Base-by-base conservation (phyloP, 2,329 filamentous ascomycete genomes). In the Fusarium illudens region DNA sequence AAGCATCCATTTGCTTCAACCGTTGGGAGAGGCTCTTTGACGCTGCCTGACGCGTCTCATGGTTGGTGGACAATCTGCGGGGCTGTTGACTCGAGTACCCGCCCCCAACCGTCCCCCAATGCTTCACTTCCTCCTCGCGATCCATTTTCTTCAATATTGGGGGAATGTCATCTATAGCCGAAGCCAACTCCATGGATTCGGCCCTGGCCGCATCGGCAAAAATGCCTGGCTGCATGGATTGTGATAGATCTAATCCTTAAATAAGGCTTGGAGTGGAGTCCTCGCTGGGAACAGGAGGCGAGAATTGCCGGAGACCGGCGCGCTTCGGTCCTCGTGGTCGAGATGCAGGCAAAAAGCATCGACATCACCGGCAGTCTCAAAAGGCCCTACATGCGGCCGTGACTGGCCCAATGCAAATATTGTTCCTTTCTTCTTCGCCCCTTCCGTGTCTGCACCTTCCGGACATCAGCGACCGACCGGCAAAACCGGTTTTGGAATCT, bases 1-100 rank as follows among this genome's bases (percentile, higher is more conserved):
- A 44, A 25, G 39, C n/a, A 42, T n/a, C 27, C 22, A n/a, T n/a
- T n/a, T n/a, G n/a, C 22, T 44, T 27, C 39, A 44, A 44, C 39
- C 39, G 39, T 44, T 44, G 39, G 39, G 39, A 44, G 58, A 68
- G 65, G 62, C 65, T 68, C 65, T 46, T 29, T 48, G 56, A 62
- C 58, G 51, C 59, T 60, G 48, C 44, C 44, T 53, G 62, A 60
- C 55, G 54, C 29, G 49, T 34, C 30, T 58, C 51, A 36, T 68
- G 57, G 64, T 71, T 68, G 70, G 65, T 72, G 71, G 67, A 72
- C 58, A 65, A 66, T 72, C 59, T 71, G 62, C 59, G 65, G 65
- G 67, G 46, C 59, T 46, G 17, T 51, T 55, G 52, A 44, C 22
- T 30, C 22, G 20, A 22, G 55, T 69, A 67, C 58, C 64, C 58